Percentiles rank a stretch among this genome's conserved stretches.
These are phyloP conservation scores for Ceratocystiopsis brevicomis DNA, from an alignment of 2,329 filamentous ascomycete genomes.

Conservation along the genomic window DNA sequence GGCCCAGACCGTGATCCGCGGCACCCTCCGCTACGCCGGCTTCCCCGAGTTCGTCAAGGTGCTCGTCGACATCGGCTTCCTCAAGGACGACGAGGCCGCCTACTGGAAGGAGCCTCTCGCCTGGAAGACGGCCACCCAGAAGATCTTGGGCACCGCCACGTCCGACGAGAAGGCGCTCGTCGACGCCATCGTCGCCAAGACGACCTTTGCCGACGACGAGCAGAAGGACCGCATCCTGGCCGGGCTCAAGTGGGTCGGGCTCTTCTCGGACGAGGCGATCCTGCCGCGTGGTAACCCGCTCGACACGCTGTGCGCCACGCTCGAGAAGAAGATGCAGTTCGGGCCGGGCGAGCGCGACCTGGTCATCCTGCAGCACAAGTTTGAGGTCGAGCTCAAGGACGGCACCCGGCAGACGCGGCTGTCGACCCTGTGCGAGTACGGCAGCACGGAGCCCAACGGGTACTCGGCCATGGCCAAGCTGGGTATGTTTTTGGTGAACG, in stretches of 20 bases:
- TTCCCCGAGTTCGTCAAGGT: slow-evolving; percentile 82
- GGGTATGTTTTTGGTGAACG: slow-evolving; percentile 20
- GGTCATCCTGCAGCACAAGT: slow-evolving; percentile 65
- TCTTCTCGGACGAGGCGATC: slow-evolving; percentile 50
- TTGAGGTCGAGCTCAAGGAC: slow-evolving; percentile 67
- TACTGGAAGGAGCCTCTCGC: slow-evolving; percentile 47
- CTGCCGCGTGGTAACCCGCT: slow-evolving; percentile 60
- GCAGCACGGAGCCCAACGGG: slow-evolving; percentile 31
- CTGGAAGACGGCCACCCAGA: slow-evolving; percentile 73
- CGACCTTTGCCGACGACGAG: slow-evolving; percentile 48
- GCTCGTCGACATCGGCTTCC: slow-evolving; percentile 79
- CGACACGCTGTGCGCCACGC: slow-evolving; percentile 74
- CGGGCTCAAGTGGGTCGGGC: slow-evolving; percentile 48
- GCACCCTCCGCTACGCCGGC: slow-evolving; percentile 69
- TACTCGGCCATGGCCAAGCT: slow-evolving; percentile 73
- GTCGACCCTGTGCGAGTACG: slow-evolving; percentile 69
- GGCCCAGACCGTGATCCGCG: slow-evolving; percentile 64
- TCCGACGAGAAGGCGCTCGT: slow-evolving; percentile 49
- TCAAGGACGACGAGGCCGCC: slow-evolving; percentile 48
- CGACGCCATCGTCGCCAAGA: slow-evolving; percentile 56
- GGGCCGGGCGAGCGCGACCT: slow-evolving; percentile 67
- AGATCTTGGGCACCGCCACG: slow-evolving; percentile 52
- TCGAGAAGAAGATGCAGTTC: slow-evolving; percentile 86
- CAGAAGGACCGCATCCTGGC: slow-evolving; percentile 45
- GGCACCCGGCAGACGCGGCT: slow-evolving; percentile 60